These are phyloP conservation scores for Penicillium paxilli DNA, from an alignment of 495 filamentous ascomycete species.

Conservation along the genomic window DNA sequence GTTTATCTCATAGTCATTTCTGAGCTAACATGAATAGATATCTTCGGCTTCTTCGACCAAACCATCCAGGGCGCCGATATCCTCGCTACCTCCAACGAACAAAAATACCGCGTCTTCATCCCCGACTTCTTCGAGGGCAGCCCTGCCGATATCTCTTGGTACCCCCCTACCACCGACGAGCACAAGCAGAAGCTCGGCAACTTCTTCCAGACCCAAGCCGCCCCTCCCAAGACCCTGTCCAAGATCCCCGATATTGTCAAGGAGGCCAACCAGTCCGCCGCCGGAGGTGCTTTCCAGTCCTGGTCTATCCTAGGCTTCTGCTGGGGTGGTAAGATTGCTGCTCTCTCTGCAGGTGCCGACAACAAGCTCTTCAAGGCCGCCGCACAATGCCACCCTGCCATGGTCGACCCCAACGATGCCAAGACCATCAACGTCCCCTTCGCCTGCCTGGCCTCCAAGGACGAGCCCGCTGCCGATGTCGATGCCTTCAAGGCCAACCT, in stretches of 20 bases:
- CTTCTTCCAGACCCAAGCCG: conserved; percentile 74
- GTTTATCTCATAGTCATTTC: no score
- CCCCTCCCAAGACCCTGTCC: conserved; percentile 59
- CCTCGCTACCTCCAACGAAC: conserved; percentile 44
- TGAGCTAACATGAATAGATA: conserved; percentile 21
- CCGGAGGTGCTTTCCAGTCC: conserved; percentile 53
- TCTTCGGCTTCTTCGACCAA: conserved; percentile 58
- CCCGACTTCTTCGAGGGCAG: conserved; percentile 59
- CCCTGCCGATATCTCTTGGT: conserved; percentile 50
- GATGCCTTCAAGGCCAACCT: conserved; percentile 68
- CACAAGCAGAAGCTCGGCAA: conserved; percentile 71
- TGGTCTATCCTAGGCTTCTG: conserved; percentile 93
- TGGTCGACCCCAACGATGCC: conserved; percentile 77
- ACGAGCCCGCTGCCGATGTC: conserved; percentile 67
- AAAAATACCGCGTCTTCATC: conserved; percentile 57
- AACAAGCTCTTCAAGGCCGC: conserved; percentile 67
- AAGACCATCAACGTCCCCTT: conserved; percentile 63
- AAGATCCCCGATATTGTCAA: conserved; percentile 64
- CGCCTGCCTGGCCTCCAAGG: conserved; percentile 64
- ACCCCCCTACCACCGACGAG: conserved; percentile 78
- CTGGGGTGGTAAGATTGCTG: conserved; percentile 86
- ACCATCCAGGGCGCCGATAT: conserved; percentile 60
- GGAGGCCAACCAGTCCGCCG: conserved; percentile 49
- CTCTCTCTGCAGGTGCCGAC: conserved; percentile 55
- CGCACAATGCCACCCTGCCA: conserved; percentile 79